Base-by-base conservation (phyloP, 1,139 yeast species). In the Pneumocystis murina region DNA sequence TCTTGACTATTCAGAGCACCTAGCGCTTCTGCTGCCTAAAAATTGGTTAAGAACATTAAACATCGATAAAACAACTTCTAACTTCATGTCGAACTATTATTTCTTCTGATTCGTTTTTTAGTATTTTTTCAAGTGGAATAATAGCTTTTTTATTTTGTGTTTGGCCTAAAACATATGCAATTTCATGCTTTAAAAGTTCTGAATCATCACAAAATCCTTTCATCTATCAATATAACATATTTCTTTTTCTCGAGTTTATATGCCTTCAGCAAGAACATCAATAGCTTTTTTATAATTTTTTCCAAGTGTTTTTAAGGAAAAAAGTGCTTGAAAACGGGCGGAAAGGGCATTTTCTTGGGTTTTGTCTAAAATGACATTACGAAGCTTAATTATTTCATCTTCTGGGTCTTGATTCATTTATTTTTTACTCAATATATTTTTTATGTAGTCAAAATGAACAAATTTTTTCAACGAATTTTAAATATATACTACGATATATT, bases 91-190 rank as follows among this genome's bases (percentile, higher is more conserved):
- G 86, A 48, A 94, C 99, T 97, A 94, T 94, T 66, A 87, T 79
- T 33, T 69, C 68, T 76, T 94, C 97, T 65, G 78, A 76, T 62
- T 78, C 71, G 72, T 86, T 85, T 65, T 77, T 75, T 70, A 92
- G 80, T 43, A 88, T 95, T n/a, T 80, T 78, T 73, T 89, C 82
- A 68, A 94, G 80, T 64, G 83, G 80, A 60, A 86, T 84, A 64
- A 94, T 87, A 64, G 96, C 91, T 64, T 82, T 75, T 69, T 84
- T 73, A 76, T 91, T 91, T 72, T 86, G 84, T 62, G 97, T 90
- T 76, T 94, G 99, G 59, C 99, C 99, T 68, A 94, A 78, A n/a
- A 92, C 97, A 71, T 94, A 94, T 6, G 98, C 98, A 64, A 92
- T 95, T 76, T 94, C 99, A 73, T 94, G 99, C 77, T 94, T 94